phyloP scores from a whole-genome alignment of 306 rosid species.

The Quercus aquifolioides region DNA sequence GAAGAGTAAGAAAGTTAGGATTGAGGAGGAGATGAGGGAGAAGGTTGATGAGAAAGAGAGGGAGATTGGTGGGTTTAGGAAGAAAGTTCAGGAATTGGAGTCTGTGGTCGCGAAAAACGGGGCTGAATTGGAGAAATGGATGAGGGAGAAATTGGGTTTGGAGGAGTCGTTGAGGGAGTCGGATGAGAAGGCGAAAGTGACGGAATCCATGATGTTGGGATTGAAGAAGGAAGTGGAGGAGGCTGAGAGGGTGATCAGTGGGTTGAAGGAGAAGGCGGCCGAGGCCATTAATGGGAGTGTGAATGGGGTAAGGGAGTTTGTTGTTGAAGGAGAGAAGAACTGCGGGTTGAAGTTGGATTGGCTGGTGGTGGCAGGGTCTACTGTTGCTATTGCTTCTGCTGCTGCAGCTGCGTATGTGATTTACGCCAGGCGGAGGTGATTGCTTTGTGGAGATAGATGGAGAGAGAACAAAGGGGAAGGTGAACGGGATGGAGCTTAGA shows the following conservation, averaged over 20 bases:
- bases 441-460: neutral
- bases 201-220: conserved; percentile 43
- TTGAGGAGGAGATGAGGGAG: conserved; percentile 81
- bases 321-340: conserved; percentile 36
- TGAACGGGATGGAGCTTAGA: conserved; percentile 32
- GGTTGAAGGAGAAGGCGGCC: conserved; percentile 51
- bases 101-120: conserved; percentile 21
- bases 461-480: conserved; percentile 3
- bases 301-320: conserved; percentile 33
- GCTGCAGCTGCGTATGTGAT: conserved; percentile 40
- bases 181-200: conserved; percentile 33
- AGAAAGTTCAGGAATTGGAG: conserved; percentile 48
- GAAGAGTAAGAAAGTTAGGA: conserved; percentile 68
- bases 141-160: conserved; percentile 38
- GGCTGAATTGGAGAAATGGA: conserved; percentile 39
- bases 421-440: conserved; percentile 57
- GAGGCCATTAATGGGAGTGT: conserved; percentile 41
- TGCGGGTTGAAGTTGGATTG: conserved; percentile 45
- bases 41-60: conserved; percentile 57
- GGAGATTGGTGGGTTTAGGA: conserved; percentile 39
- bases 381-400: conserved; percentile 50
- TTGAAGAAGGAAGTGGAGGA: conserved; percentile 57
- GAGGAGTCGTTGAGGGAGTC: conserved; percentile 46
- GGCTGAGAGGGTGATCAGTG: conserved; percentile 39
- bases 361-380: conserved; percentile 75